Percentiles rank a stretch among this genome's conserved stretches.
Evolutionary conservation across 106 monocot genomes (phyloP).

Genomic region (Apostasia shenzhenica): DNA sequence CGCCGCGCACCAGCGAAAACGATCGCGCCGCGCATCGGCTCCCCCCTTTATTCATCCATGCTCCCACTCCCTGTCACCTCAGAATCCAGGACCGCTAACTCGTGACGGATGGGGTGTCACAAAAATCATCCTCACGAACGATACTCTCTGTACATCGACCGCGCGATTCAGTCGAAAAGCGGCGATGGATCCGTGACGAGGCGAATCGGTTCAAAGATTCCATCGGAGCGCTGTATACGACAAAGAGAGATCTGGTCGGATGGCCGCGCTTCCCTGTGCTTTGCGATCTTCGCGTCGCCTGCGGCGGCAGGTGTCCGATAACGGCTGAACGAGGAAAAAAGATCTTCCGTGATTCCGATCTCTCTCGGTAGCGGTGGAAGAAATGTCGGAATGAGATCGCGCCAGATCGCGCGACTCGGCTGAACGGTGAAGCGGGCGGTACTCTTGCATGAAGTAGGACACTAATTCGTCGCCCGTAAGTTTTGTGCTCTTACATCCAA

Average conservation of each 20-base stretch:
- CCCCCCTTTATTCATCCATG: too few species aligned
- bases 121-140: slow-evolving; percentile 53
- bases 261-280: not conserved
- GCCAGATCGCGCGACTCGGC: slow-evolving; percentile 8
- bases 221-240: slow-evolving; percentile 25
- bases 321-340: slow-evolving; percentile 22
- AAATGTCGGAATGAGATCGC: slow-evolving; percentile 9
- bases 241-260: slow-evolving; percentile 12
- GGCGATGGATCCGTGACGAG: slow-evolving; percentile 17
- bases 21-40: too few species aligned
- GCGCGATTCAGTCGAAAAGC: slow-evolving; percentile 59
- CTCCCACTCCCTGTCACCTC: slow-evolving; percentile 25
- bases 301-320: not conserved
- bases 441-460: slow-evolving; percentile 18
- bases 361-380: slow-evolving; percentile 6
- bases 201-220: slow-evolving; percentile 31
- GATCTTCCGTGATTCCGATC: slow-evolving; percentile 15
- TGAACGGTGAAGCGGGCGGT: slow-evolving; percentile 12
- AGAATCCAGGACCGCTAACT: slow-evolving; percentile 44
- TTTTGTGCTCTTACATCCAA: slow-evolving; percentile 1
- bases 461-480: slow-evolving; percentile 20
- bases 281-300: not conserved
- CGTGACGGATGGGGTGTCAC: slow-evolving; percentile 29
- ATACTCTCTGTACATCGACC: slow-evolving; percentile 21
- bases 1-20: too few species aligned